These are phyloP conservation scores for Candida railenensis DNA, from an alignment of 805 yeast genomes.

Conservation along the genomic window DNA sequence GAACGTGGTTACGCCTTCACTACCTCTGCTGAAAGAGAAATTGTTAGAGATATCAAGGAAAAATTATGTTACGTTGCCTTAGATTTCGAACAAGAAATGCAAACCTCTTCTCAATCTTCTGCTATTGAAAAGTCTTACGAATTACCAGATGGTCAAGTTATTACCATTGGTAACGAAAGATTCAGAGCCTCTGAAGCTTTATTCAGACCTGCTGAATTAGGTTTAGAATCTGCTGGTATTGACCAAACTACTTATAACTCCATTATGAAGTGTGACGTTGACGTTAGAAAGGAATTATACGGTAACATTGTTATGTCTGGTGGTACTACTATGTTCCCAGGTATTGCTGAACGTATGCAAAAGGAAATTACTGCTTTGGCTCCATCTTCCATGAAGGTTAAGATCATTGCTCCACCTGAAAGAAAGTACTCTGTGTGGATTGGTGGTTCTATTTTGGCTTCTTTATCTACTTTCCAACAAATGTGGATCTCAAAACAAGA, in stretches of 20 bases:
- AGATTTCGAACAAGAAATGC: slow-evolving; percentile 99
- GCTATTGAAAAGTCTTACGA: slow-evolving; percentile 98
- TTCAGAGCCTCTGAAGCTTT: slow-evolving; percentile 99
- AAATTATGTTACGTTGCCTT: slow-evolving; percentile 98
- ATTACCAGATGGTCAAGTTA: slow-evolving; percentile 99
- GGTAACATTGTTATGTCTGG: slow-evolving; percentile 99
- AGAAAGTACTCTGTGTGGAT: slow-evolving; percentile 99
- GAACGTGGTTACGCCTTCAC: slow-evolving; percentile 99
- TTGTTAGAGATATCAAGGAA: slow-evolving; percentile 92
- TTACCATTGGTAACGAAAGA: slow-evolving; percentile 99
- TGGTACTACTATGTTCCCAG: slow-evolving; percentile 99
- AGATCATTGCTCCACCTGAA: slow-evolving; percentile 99
- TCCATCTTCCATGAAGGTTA: slow-evolving; percentile 99
- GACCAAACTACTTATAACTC: slow-evolving; percentile 96
- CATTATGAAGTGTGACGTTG: slow-evolving; percentile 98
- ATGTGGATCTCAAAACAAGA: slow-evolving; percentile 99
- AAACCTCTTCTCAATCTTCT: slow-evolving; percentile 97
- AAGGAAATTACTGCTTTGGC: slow-evolving; percentile 99
- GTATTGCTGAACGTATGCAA: slow-evolving; percentile 99
- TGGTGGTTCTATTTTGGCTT: slow-evolving; percentile 99
- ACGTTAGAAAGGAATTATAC: slow-evolving; percentile 97
- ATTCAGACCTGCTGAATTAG: slow-evolving; percentile 94
- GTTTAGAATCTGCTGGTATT: slow-evolving; percentile 95
- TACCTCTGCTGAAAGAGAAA: slow-evolving; percentile 99
- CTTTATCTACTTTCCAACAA: slow-evolving; percentile 99